These are phyloP conservation scores for Metschnikowia gelsemii DNA, from an alignment of 805 yeast genomes.

Conservation along the genomic window DNA sequence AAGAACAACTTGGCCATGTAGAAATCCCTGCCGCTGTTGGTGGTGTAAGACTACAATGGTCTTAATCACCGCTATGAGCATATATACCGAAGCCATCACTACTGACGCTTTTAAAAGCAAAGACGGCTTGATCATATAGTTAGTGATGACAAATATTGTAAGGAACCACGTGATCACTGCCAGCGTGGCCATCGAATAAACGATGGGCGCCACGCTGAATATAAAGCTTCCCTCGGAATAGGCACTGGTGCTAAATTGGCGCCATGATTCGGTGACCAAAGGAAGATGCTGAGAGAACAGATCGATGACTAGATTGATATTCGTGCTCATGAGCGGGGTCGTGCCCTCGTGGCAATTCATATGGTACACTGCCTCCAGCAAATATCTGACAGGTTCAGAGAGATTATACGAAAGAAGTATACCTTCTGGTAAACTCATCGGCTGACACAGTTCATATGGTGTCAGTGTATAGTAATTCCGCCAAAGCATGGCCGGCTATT, in stretches of 20 bases:
- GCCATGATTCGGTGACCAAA: slow-evolving; percentile 49
- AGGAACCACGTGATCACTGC: slow-evolving; percentile 63
- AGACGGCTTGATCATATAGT: slow-evolving; percentile 63
- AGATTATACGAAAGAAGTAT: slow-evolving; percentile 31
- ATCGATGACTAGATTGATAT: slow-evolving; percentile 33
- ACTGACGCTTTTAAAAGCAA: slow-evolving; percentile 50
- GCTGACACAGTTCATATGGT: slow-evolving; percentile 33
- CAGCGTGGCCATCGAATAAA: slow-evolving; percentile 62
- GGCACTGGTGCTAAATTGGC: slow-evolving; percentile 29
- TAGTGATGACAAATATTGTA: slow-evolving; percentile 63
- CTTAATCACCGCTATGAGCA: slow-evolving; percentile 49
- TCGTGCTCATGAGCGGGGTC: slow-evolving; percentile 41
- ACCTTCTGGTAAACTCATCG: slow-evolving; percentile 33
- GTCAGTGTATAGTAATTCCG: slow-evolving; percentile 9
- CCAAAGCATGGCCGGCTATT: slow-evolving; percentile 14
- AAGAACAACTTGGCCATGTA: slow-evolving; percentile 46
- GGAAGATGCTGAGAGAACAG: slow-evolving; percentile 40
- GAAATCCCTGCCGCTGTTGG: slow-evolving; percentile 47
- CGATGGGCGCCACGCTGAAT: slow-evolving; percentile 58
- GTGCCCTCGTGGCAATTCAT: slow-evolving; percentile 33
- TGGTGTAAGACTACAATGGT: slow-evolving; percentile 45
- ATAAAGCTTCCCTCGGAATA: slow-evolving; percentile 45
- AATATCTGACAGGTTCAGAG: slow-evolving; percentile 23
- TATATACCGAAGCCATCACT: slow-evolving; percentile 52
- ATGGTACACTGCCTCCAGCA: slow-evolving; percentile 26